Conservation (phyloP, 345 rosid genomes). For the Nasturtium officinale region DNA sequence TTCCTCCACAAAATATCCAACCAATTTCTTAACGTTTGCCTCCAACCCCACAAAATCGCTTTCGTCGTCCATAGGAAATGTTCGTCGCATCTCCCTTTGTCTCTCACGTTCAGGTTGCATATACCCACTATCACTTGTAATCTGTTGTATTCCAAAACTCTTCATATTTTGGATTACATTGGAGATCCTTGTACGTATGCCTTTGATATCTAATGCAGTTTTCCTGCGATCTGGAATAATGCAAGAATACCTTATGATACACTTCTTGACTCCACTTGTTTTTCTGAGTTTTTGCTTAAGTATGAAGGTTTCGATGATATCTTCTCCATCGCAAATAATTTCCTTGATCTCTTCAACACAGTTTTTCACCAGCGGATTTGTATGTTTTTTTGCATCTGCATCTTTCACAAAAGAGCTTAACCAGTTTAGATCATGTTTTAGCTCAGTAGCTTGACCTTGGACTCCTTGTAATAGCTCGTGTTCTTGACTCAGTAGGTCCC, state of each 20-base stretch:
- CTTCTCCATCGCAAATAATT: slow-evolving; percentile 6
- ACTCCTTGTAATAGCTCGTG: not conserved
- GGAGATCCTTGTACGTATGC: slow-evolving; percentile 29
- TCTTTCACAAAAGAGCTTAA: not conserved
- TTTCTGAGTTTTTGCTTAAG: not conserved
- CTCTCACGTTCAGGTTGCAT: not conserved
- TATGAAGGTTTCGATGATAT: not conserved
- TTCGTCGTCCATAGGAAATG: not conserved
- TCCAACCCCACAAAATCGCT: not conserved
- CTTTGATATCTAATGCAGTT: not conserved
- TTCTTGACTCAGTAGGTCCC: not conserved
- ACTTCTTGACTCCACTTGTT: not conserved
- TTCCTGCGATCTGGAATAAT: not conserved
- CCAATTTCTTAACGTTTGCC: not conserved
- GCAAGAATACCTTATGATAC: not conserved
- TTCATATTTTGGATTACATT: not conserved
- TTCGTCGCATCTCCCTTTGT: not conserved
- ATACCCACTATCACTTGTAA: accelerated
- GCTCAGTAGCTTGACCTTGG: not conserved
- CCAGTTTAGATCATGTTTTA: not conserved
- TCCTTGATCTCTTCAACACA: slow-evolving; percentile 9
- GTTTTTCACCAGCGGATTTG: not conserved
- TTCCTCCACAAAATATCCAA: not conserved
- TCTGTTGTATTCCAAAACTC: not conserved
- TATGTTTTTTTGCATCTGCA: not conserved